phyloP scores from a whole-genome alignment of 805 yeast species.

The Hanseniaspora mollemarum region DNA sequence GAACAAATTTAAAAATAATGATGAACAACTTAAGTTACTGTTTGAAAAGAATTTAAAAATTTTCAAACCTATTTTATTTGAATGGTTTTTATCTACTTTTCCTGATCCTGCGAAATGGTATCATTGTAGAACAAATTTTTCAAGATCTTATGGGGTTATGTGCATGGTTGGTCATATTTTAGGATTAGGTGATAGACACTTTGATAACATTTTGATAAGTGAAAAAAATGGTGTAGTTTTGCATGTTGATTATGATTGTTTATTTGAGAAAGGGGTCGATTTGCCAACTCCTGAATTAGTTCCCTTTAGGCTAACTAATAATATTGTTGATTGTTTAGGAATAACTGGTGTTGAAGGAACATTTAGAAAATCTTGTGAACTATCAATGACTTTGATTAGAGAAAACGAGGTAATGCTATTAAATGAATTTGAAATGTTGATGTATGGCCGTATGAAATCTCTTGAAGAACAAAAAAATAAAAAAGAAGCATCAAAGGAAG shows the following conservation, averaged over 20 bases:
- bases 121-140: slow-evolving; percentile 57
- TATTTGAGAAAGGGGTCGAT: slow-evolving; percentile 72
- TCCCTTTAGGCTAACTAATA: slow-evolving; percentile 83
- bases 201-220: slow-evolving; percentile 74
- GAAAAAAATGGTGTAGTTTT: slow-evolving; percentile 65
- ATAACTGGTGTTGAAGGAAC: slow-evolving; percentile 82
- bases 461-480: slow-evolving; percentile 30
- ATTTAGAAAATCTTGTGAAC: slow-evolving; percentile 75
- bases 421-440: slow-evolving; percentile 83
- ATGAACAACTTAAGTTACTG: slow-evolving; percentile 17
- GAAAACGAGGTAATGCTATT: slow-evolving; percentile 71
- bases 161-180: slow-evolving; percentile 89
- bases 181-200: slow-evolving; percentile 93
- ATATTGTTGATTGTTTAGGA: slow-evolving; percentile 82
- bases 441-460: slow-evolving; percentile 58
- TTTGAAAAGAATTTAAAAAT: slow-evolving; percentile 17
- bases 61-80: slow-evolving; percentile 61
- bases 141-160: slow-evolving; percentile 86
- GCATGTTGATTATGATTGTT: slow-evolving; percentile 94
- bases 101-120: slow-evolving; percentile 89
- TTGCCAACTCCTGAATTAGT: slow-evolving; percentile 81
- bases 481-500: slow-evolving; percentile 47
- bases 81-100: slow-evolving; percentile 80
- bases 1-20: slow-evolving; percentile 15
- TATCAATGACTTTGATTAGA: slow-evolving; percentile 60